Conservation (phyloP, 2,329 filamentous ascomycete species). For the Albifimbria verrucaria region DNA sequence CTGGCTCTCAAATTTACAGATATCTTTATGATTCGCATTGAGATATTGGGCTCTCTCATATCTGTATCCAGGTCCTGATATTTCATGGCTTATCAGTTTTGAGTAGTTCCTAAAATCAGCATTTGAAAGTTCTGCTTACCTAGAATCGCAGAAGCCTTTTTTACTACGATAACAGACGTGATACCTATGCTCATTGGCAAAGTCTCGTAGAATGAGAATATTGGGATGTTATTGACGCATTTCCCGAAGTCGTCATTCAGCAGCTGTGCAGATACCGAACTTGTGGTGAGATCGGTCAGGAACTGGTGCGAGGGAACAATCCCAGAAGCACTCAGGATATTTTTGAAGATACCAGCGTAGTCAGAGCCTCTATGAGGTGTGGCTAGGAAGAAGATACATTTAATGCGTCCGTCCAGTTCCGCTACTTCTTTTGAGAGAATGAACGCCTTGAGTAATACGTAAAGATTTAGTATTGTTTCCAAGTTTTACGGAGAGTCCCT, state of each 20-base stretch:
- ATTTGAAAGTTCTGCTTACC: constrained; percentile 10
- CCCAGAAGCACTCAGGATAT: constrained; percentile 16
- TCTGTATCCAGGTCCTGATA: constrained; percentile 5
- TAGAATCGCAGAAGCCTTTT: constrained; percentile 28
- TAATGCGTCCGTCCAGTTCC: constrained; percentile 12
- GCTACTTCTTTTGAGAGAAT: constrained; percentile 15
- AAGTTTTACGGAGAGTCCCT: background rate
- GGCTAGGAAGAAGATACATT: constrained; percentile 29
- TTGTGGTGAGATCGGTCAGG: constrained; percentile 18
- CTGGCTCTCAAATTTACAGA: constrained; percentile 27
- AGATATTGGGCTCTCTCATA: constrained; percentile 21
- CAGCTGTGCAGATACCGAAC: constrained; percentile 17
- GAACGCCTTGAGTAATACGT: background rate
- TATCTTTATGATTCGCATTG: constrained; percentile 24
- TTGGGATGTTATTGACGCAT: constrained; percentile 16
- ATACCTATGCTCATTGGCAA: constrained; percentile 18
- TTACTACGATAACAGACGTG: constrained; percentile 22
- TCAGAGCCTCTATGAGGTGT: constrained; percentile 32
- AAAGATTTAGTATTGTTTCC: background rate
- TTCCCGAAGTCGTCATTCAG: constrained; percentile 31
- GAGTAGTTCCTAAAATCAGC: background rate
- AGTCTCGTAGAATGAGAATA: constrained; percentile 34
- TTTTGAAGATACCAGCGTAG: constrained; percentile 21
- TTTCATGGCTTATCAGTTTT: background rate
- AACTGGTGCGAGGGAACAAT: constrained; percentile 15